Evolutionary conservation across 2,329 filamentous ascomycete species (phyloP).

Genomic region (Botrytis cinerea): DNA sequence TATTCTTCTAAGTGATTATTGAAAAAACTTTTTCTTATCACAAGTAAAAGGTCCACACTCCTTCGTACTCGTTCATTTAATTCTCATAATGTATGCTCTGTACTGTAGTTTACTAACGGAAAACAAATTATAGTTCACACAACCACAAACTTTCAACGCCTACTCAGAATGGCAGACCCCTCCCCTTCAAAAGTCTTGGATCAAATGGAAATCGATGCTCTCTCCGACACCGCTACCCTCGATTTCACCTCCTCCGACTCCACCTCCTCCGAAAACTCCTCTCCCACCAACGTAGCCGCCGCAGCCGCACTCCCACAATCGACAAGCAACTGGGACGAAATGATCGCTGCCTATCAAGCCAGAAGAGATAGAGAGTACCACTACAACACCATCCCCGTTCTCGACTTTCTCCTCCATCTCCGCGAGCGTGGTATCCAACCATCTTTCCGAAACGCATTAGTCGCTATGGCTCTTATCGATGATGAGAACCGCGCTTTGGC

Average conservation of each 20-base stretch:
- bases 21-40: neutral
- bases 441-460: neutral
- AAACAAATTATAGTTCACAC: neutral
- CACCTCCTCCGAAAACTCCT: neutral
- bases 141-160: neutral
- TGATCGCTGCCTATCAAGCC: neutral
- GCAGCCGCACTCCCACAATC: neutral
- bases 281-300: neutral
- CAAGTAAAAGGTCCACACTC: neutral
- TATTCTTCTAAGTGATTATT: neutral
- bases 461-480: neutral
- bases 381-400: neutral
- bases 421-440: neutral
- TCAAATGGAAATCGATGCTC: neutral
- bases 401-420: neutral
- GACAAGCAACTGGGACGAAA: neutral
- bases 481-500: neutral
- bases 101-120: neutral
- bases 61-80: neutral
- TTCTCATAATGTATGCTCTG: neutral
- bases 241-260: no score
- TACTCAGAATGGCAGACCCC: neutral
- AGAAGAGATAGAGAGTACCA: neutral
- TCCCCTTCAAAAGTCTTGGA: neutral
- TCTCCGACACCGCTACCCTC: neutral